A percentile compares a stretch with the other conserved stretches of the same genome.
Evolutionary conservation across 768 basidiomycete species (phyloP).

Genomic region (Tricholoma bakamatsutake): DNA sequence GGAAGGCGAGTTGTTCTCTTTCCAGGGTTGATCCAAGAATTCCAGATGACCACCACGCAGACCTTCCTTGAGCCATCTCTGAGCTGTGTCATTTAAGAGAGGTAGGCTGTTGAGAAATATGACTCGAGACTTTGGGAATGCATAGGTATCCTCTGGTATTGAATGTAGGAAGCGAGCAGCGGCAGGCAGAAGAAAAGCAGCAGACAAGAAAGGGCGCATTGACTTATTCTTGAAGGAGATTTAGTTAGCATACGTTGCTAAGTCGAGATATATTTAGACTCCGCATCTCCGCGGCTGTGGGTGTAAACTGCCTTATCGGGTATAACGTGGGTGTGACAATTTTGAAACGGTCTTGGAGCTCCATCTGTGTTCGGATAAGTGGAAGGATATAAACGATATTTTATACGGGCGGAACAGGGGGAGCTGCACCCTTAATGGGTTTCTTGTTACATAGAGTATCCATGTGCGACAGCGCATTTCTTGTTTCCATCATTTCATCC

Average conservation of each 20-base stretch:
- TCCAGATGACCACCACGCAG: constrained; percentile 70
- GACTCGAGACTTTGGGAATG: constrained; percentile 79
- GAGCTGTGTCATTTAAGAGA: constrained; percentile 63
- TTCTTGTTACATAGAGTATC: constrained; percentile 10
- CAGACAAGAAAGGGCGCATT: not conserved
- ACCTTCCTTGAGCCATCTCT: constrained; percentile 68
- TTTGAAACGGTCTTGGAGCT: not conserved
- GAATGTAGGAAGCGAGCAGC: constrained; percentile 53
- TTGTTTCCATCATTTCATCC: constrained; percentile 13
- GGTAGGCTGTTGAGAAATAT: constrained; percentile 78
- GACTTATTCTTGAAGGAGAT: too few species aligned
- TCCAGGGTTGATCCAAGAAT: constrained; percentile 67
- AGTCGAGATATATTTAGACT: not conserved
- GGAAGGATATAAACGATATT: constrained; percentile 3
- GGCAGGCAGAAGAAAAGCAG: constrained; percentile 12
- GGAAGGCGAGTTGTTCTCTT: constrained; percentile 32
- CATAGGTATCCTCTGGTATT: constrained; percentile 73
- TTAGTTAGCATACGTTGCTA: not conserved
- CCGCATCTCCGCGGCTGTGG: constrained; percentile 13
- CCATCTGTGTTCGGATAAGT: too few species aligned
- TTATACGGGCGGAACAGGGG: constrained; percentile 11
- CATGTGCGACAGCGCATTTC: constrained; percentile 19
- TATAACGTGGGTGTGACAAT: not conserved
- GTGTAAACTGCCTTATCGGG: constrained; percentile 11
- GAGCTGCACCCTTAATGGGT: constrained; percentile 12